These are phyloP conservation scores for Candida broadrunensis DNA, from an alignment of 805 yeast genomes.

Conservation along the genomic window DNA sequence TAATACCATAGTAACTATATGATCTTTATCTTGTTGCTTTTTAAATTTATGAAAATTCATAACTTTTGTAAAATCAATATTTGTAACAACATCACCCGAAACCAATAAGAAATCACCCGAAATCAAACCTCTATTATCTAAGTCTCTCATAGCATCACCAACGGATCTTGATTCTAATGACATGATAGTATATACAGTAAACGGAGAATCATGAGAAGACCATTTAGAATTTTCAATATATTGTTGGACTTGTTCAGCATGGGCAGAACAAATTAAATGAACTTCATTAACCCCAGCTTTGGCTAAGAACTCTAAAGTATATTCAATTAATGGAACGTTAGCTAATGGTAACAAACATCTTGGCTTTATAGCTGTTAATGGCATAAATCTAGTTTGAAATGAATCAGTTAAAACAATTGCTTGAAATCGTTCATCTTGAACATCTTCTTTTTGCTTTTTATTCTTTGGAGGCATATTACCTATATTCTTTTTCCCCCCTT, in stretches of 20 bases:
- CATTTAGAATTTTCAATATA: slow-evolving; percentile 77
- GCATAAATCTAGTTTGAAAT: slow-evolving; percentile 89
- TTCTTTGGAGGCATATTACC: slow-evolving; percentile 42
- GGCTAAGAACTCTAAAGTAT: slow-evolving; percentile 91
- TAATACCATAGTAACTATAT: slow-evolving; percentile 91
- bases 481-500: not conserved
- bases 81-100: slow-evolving; percentile 94
- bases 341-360: slow-evolving; percentile 91
- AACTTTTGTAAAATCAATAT: slow-evolving; percentile 74
- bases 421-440: slow-evolving; percentile 74
- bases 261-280: slow-evolving; percentile 83
- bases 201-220: slow-evolving; percentile 71
- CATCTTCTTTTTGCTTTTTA: slow-evolving; percentile 56
- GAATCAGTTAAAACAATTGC: slow-evolving; percentile 95
- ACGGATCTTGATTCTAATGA: slow-evolving; percentile 86
- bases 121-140: slow-evolving; percentile 86
- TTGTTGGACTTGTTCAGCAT: slow-evolving; percentile 81
- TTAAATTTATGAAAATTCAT: slow-evolving; percentile 71
- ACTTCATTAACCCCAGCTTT: slow-evolving; percentile 89
- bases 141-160: slow-evolving; percentile 96
- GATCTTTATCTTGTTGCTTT: slow-evolving; percentile 77
- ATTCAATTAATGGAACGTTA: slow-evolving; percentile 90
- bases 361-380: slow-evolving; percentile 80
- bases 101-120: slow-evolving; percentile 87
- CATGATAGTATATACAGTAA: slow-evolving; percentile 73